Evolutionary conservation across 208 protist species (phyloP).

Genomic region (Trichomonas tenax): DNA sequence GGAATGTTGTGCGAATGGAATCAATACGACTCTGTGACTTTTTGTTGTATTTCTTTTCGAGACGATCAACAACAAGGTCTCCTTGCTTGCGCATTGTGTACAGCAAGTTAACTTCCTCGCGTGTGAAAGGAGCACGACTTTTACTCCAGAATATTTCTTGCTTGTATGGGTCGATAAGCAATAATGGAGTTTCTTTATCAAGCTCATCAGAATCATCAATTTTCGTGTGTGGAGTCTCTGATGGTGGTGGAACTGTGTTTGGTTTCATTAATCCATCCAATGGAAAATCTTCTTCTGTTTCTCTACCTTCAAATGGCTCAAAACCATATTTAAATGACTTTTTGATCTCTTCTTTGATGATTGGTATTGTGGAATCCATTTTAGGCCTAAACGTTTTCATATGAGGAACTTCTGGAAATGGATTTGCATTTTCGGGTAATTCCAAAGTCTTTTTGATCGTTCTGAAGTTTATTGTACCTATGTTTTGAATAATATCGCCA

Average conservation of each 20-base stretch:
- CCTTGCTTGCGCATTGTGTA: background rate
- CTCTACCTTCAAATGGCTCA: background rate
- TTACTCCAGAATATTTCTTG: conserved; percentile 10
- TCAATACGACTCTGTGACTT: background rate
- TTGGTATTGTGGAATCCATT: background rate
- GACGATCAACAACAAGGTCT: background rate
- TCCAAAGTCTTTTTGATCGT: background rate
- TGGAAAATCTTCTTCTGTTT: background rate
- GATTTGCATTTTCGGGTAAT: background rate
- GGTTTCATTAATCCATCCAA: background rate
- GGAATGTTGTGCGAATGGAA: background rate
- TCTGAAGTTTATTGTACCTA: background rate
- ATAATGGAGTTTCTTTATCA: background rate
- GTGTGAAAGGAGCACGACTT: background rate
- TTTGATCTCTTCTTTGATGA: background rate
- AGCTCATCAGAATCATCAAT: background rate
- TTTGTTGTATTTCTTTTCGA: background rate
- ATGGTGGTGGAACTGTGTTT: background rate
- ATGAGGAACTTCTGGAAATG: background rate
- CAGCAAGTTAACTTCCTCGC: background rate
- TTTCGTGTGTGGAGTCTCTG: background rate
- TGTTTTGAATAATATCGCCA: background rate
- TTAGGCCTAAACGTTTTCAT: background rate
- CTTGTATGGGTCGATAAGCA: background rate
- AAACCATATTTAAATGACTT: background rate